Conservation (phyloP, 139 green algal species). For the Haematococcus lacustris region DNA sequence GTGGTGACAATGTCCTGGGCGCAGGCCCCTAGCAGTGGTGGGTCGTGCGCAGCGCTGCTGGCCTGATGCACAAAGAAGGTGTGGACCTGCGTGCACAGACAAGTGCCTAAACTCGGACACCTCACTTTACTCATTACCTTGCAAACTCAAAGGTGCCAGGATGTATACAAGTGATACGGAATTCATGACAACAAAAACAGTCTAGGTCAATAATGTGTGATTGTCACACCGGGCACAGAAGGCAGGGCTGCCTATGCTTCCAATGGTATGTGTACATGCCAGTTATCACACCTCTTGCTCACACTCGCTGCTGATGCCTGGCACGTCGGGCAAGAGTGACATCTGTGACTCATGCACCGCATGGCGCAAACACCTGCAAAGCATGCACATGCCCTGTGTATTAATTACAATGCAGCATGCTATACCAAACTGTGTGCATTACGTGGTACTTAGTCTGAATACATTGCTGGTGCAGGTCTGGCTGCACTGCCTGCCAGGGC, state of each 20-base stretch:
- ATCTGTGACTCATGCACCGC: constrained; percentile 15
- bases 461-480: too few species aligned
- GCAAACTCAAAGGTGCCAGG: neutral
- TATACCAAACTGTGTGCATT: too few species aligned
- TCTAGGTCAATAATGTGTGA: too few species aligned
- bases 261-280: neutral
- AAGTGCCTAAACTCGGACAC: neutral
- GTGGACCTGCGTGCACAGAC: constrained; percentile 5
- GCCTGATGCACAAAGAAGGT: constrained; percentile 14
- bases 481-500: too few species aligned
- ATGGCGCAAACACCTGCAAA: constrained; percentile 13
- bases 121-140: too few species aligned
- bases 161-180: too few species aligned
- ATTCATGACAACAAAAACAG: neutral
- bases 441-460: too few species aligned
- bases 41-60: constrained; percentile 13
- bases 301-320: constrained; percentile 10
- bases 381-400: too few species aligned
- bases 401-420: too few species aligned
- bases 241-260: neutral
- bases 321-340: constrained; percentile 16
- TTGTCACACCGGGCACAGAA: neutral
- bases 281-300: neutral
- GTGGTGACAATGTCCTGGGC: constrained; percentile 8
- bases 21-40: constrained; percentile 19